phyloP scores from a whole-genome alignment of 1,284 basidiomycete species.

The Cutaneotrichosporon cyanovorans region DNA sequence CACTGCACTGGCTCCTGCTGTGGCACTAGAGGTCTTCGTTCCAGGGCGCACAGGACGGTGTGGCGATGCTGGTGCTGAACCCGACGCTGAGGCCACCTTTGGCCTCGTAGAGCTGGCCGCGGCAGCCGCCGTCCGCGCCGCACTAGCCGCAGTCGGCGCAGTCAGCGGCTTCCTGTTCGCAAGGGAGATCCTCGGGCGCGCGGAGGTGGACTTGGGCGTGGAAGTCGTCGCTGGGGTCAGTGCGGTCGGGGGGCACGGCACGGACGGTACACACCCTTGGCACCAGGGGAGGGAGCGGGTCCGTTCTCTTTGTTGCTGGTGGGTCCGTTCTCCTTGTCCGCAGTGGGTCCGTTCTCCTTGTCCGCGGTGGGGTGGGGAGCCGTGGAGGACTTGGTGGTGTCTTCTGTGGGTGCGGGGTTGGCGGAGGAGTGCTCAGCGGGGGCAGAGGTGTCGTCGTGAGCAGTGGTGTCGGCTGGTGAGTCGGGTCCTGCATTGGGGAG shows the following conservation, averaged over 20 bases:
- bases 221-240: constrained; percentile 4
- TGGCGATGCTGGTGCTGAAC: constrained; percentile 14
- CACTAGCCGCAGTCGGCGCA: constrained; percentile 15
- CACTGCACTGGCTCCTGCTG: constrained; percentile 2
- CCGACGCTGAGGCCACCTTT: constrained; percentile 13
- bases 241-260: too few relatives aligned
- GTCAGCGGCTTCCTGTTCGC: constrained; percentile 18
- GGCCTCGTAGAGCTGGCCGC: constrained; percentile 4
- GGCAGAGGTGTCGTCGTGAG: too few relatives aligned
- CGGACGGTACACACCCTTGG: too few relatives aligned
- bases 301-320: too few relatives aligned
- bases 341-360: constrained; percentile 13
- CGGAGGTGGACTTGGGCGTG: constrained; percentile 1
- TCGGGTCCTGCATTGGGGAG: too few relatives aligned
- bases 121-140: constrained; percentile 8
- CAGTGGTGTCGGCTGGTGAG: too few relatives aligned
- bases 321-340: constrained; percentile 36
- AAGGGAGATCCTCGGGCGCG: constrained; percentile 11
- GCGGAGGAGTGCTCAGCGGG: too few relatives aligned
- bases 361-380: neutral
- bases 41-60: neutral
- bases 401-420: too few relatives aligned
- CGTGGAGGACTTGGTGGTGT: neutral
- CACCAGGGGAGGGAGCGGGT: too few relatives aligned
- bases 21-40: constrained; percentile 1